A percentile compares a stretch with the other conserved stretches of the same genome.
Evolutionary conservation across 768 basidiomycete genomes (phyloP).

Genomic region (Tylopilus balloui): DNA sequence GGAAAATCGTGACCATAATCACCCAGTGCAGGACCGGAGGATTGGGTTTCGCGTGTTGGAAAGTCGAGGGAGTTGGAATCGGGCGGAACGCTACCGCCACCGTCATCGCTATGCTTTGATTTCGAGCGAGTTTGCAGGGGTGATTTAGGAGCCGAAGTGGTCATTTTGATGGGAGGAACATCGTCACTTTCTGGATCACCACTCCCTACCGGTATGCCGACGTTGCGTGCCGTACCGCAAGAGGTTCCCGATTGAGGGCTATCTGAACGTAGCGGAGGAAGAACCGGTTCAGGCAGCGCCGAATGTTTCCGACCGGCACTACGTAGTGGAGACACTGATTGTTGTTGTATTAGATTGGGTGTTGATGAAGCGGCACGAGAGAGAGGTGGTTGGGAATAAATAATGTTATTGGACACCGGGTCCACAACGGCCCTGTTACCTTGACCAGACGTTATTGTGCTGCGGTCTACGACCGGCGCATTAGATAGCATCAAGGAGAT

Average conservation of each 20-base stretch:
- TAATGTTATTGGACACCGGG: constrained; percentile 33
- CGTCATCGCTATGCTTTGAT: constrained; percentile 13
- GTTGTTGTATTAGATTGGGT: constrained; percentile 47
- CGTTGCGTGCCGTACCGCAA: constrained; percentile 30
- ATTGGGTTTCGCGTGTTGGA: constrained; percentile 34
- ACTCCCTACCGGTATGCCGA: constrained; percentile 12
- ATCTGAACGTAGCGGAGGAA: constrained; percentile 52
- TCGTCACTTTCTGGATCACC: constrained; percentile 34
- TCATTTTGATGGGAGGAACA: constrained; percentile 33
- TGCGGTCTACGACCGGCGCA: constrained; percentile 41
- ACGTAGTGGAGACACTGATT: constrained; percentile 37
- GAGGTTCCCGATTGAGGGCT: constrained; percentile 49
- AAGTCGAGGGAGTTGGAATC: constrained; percentile 28
- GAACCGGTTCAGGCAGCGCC: constrained; percentile 44
- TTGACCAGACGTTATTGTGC: constrained; percentile 44
- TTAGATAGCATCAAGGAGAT: constrained; percentile 62
- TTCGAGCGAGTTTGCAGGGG: constrained; percentile 44
- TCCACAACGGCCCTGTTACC: constrained; percentile 27
- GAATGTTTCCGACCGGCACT: constrained; percentile 40
- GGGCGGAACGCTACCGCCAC: constrained; percentile 7
- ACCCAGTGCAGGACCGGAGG: constrained; percentile 29
- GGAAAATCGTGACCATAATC: constrained; percentile 35
- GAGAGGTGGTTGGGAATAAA: constrained; percentile 26
- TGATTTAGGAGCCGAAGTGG: constrained; percentile 43
- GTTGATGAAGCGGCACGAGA: constrained; percentile 56